These are phyloP conservation scores for Aspergillus neoniger DNA, from an alignment of 2,329 filamentous ascomycete genomes.

Conservation along the genomic window DNA sequence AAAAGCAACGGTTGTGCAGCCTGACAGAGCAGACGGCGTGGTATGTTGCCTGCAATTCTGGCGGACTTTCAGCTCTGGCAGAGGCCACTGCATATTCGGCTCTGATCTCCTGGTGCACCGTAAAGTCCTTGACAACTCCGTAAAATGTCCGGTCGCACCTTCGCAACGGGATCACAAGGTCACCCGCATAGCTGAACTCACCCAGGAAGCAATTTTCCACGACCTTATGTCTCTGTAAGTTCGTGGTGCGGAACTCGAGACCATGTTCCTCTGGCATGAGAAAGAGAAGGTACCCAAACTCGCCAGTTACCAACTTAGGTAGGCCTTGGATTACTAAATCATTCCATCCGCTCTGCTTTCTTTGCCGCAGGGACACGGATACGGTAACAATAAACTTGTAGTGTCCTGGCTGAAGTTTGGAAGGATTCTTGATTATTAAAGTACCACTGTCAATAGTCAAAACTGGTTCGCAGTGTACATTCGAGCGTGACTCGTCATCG, in stretches of 20 bases:
- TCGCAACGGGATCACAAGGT: conserved; percentile 32
- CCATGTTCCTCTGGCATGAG: conserved; percentile 28
- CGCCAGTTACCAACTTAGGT: conserved; percentile 26
- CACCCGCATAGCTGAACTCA: conserved; percentile 27
- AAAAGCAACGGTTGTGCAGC: conserved; percentile 32
- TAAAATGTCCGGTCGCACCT: conserved; percentile 29
- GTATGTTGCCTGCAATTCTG: conserved; percentile 25
- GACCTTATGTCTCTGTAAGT: conserved; percentile 28
- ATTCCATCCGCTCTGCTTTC: conserved; percentile 28
- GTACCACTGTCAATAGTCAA: conserved; percentile 21
- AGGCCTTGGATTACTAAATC: conserved; percentile 32
- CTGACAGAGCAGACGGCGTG: conserved; percentile 32
- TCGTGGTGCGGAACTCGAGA: conserved; percentile 33
- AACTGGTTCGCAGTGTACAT: conserved; percentile 13
- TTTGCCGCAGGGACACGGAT: conserved; percentile 19
- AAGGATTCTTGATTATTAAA: conserved; percentile 23
- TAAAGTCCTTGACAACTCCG: conserved; percentile 34
- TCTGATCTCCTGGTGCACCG: conserved; percentile 28
- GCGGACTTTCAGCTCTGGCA: conserved; percentile 11
- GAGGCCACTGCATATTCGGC: conserved; percentile 9
- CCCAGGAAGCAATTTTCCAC: conserved; percentile 34
- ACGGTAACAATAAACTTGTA: conserved; percentile 28
- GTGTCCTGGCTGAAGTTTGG: conserved; percentile 12
- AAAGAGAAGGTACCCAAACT: conserved; percentile 34
- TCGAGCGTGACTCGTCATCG: not conserved